Conservation (phyloP, 257 asterid genomes). For the Nicotiana obtusifolia region DNA sequence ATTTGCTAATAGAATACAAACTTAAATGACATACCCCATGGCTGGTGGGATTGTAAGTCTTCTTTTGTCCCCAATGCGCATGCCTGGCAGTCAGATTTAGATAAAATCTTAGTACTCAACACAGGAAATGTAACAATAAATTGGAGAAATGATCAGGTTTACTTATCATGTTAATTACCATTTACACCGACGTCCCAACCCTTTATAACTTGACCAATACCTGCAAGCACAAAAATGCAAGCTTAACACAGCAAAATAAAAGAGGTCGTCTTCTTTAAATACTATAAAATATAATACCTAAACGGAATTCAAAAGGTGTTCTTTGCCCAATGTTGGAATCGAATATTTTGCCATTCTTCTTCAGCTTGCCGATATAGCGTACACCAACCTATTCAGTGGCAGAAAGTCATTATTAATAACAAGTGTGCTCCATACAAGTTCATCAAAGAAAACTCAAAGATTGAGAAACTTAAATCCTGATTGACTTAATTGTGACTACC, state of each 20-base stretch:
- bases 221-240: constrained; percentile 33
- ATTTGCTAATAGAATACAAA: not conserved
- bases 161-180: constrained; percentile 42
- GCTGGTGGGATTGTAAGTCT: constrained; percentile 91
- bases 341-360: constrained; percentile 62
- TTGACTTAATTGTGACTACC: not conserved
- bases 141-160: not conserved
- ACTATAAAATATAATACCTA: constrained; percentile 41
- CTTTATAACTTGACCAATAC: constrained; percentile 85
- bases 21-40: constrained; percentile 69
- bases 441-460: not conserved
- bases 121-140: constrained; percentile 5
- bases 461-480: not conserved
- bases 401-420: not conserved
- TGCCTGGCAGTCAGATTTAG: constrained; percentile 47
- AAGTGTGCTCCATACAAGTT: not conserved
- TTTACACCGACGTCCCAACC: constrained; percentile 98
- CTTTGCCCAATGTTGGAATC: constrained; percentile 74
- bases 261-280: not conserved
- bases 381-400: constrained; percentile 55
- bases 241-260: constrained; percentile 8
- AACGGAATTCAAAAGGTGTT: constrained; percentile 70
- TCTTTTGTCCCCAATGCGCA: constrained; percentile 93
- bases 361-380: constrained; percentile 72
- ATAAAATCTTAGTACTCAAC: not conserved